These are phyloP conservation scores for Lanmaoa rubissima DNA, from an alignment of 768 basidiomycete genomes.

Conservation along the genomic window DNA sequence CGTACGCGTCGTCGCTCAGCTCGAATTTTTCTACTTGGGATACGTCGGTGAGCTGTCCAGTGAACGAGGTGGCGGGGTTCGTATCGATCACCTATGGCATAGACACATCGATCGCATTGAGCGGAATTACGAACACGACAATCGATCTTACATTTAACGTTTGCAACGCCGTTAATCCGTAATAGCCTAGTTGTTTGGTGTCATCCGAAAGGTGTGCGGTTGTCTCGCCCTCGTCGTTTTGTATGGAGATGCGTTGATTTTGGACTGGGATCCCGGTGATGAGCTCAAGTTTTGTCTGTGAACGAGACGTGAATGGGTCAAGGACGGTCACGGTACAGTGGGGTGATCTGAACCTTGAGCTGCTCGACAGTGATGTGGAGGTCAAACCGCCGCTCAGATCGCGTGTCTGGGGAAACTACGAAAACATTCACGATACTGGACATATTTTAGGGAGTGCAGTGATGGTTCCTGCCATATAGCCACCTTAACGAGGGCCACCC, in stretches of 20 bases:
- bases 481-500: no score
- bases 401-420: slow-evolving; percentile 84
- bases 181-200: slow-evolving; percentile 64
- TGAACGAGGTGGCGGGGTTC: slow-evolving; percentile 71
- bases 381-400: slow-evolving; percentile 84
- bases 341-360: slow-evolving; percentile 64
- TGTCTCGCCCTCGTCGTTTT: slow-evolving; percentile 52
- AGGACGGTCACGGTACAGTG: no score
- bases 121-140: not conserved
- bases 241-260: slow-evolving; percentile 68
- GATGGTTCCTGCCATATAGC: no score
- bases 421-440: slow-evolving; percentile 61
- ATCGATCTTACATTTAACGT: slow-evolving; percentile 66
- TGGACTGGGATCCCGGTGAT: slow-evolving; percentile 85
- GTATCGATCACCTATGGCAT: slow-evolving; percentile 63
- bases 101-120: not conserved
- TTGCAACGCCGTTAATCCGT: slow-evolving; percentile 73
- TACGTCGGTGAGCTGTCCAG: slow-evolving; percentile 83
- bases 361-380: slow-evolving; percentile 68
- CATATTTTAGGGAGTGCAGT: slow-evolving; percentile 26
- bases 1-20: slow-evolving; percentile 79
- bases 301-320: not conserved
- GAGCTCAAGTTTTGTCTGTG: slow-evolving; percentile 76
- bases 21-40: slow-evolving; percentile 93
- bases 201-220: slow-evolving; percentile 66